Conservation (phyloP, 345 rosid genomes). For the Arabidopsis suecica region DNA sequence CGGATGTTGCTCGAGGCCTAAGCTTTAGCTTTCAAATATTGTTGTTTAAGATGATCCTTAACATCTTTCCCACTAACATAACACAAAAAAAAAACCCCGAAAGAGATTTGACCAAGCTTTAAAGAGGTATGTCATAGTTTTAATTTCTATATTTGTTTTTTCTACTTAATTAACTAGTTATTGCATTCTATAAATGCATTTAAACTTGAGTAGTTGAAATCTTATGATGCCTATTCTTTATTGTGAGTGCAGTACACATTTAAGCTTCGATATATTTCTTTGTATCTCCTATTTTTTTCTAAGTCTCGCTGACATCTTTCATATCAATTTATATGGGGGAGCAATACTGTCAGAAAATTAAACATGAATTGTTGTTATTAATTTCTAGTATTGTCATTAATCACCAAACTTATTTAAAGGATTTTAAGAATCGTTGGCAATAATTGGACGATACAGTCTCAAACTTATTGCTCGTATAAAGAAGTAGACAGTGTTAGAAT, state of each 20-base stretch:
- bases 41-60: slow-evolving; percentile 22
- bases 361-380: slow-evolving; percentile 8
- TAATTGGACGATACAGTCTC: background rate
- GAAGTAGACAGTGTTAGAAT: background rate
- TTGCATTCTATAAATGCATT: slow-evolving; percentile 40
- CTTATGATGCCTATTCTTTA: slow-evolving; percentile 41
- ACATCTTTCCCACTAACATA: background rate
- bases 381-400: background rate
- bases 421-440: background rate
- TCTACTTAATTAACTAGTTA: slow-evolving; percentile 29
- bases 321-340: slow-evolving; percentile 40
- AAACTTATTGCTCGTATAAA: background rate
- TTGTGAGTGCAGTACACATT: slow-evolving; percentile 41
- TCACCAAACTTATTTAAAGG: background rate
- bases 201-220: slow-evolving; percentile 44
- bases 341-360: slow-evolving; percentile 35
- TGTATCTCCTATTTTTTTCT: slow-evolving; percentile 5
- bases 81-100: background rate
- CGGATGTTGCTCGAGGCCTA: background rate
- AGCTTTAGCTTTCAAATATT: slow-evolving; percentile 14
- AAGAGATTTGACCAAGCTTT: slow-evolving; percentile 23
- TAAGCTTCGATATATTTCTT: slow-evolving; percentile 31
- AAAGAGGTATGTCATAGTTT: slow-evolving; percentile 24
- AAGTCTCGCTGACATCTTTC: slow-evolving; percentile 36
- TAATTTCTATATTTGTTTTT: slow-evolving; percentile 11